Base-by-base conservation (phyloP, 73 alveolate species). In the Paramecium sexaurelia region DNA sequence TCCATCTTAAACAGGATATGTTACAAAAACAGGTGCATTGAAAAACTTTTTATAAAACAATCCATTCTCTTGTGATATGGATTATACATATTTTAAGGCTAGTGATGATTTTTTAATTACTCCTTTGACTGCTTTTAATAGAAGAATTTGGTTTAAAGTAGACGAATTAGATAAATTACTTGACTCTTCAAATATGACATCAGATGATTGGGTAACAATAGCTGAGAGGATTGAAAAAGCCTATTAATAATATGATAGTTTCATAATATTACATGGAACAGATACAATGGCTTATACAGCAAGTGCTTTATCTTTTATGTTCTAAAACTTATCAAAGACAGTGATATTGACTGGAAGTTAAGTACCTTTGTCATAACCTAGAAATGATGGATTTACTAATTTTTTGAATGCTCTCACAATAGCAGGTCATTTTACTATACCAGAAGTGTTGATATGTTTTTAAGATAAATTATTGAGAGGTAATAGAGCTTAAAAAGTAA, bases 261-360 rank as follows among this genome's bases (percentile, higher is more conserved):
- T 98, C 40, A 96, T 97, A 13, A 94, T 98, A 19, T 84, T 97
- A 5, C 99, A 97, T 91, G 99, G 99, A 19, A 95, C 99, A 26
- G 99, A 98, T 85, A 98, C 99, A 3, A 97, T 98, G 99, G 98
- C 99, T 17, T 98, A 98, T 95, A 98, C 99, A 13, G 99, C 99
- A 26, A 94, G 99, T 8, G 99, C 99, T 73, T 92, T 98, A 33
- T 96, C 99, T 37, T 98, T 98, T 87, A 98, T 98, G 99, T 95
- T 98, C 4, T 97, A 98, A 90, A 92, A 97, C 55, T 91, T 97
- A 19, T 84, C 75, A 27, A 97, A 97, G 85, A 93, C 99, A 1
- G 99, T 97, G 10, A 91, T 97, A 35, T 43, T 97, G 15, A 97
- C 99, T 37, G 99, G 99, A 8, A 66, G 96, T 10, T 85, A 97